Evolutionary conservation across 306 rosid genomes (phyloP).

Genomic region (Coriaria nepalensis): DNA sequence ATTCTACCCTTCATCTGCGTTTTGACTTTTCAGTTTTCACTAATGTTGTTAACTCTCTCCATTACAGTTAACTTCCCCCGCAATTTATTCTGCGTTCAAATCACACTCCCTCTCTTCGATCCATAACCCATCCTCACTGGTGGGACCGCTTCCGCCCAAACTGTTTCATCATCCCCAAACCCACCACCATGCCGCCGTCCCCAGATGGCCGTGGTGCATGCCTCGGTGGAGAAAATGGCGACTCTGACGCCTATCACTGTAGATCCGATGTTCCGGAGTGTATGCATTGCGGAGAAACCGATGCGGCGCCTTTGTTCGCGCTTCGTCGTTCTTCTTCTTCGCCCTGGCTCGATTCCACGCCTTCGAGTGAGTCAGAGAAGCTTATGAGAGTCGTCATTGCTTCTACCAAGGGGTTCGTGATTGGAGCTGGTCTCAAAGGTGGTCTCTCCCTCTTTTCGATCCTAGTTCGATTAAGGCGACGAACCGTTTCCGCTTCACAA

Average conservation of each 20-base stretch:
- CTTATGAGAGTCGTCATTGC: conserved; percentile 49
- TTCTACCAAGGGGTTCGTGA: conserved; percentile 74
- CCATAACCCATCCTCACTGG: not conserved
- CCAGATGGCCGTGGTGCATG: conserved; percentile 18
- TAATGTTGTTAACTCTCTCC: too few species aligned
- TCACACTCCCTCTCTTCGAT: not conserved
- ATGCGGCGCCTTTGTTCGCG: conserved; percentile 14
- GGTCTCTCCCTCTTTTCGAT: conserved; percentile 90
- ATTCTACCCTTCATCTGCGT: too few species aligned
- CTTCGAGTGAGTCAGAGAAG: conserved; percentile 42
- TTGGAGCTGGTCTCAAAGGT: conserved; percentile 92
- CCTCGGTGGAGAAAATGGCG: conserved; percentile 7
- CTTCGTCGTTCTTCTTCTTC: conserved; percentile 17
- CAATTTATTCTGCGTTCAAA: not conserved
- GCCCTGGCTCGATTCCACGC: conserved; percentile 17
- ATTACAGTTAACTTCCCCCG: too few species aligned
- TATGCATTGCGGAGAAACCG: conserved; percentile 21
- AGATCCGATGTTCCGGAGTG: conserved; percentile 15
- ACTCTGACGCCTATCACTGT: conserved; percentile 8
- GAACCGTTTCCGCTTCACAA: conserved; percentile 44
- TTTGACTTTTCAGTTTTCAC: too few species aligned
- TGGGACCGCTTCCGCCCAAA: not conserved
- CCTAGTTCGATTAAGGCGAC: conserved; percentile 51
- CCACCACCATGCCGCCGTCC: conserved; percentile 39
- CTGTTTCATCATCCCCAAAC: not conserved